A percentile compares a stretch with the other conserved stretches of the same genome.
phyloP scores from a whole-genome alignment of 371 early-diverging fungal genomes.

The Rhizomucor miehei region DNA sequence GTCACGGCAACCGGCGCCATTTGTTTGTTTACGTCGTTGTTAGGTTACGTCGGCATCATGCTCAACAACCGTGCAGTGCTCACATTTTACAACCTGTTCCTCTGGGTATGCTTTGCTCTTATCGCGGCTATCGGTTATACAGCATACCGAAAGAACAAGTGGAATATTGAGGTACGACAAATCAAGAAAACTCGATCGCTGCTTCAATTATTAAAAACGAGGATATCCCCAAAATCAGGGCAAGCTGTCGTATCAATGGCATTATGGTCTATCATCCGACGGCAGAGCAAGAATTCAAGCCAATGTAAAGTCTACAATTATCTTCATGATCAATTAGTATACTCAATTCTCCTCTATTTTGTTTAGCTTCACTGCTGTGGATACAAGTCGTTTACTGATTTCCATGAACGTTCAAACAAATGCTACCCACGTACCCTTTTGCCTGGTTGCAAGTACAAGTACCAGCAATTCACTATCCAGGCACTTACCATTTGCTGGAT shows the following conservation, averaged over 20 bases:
- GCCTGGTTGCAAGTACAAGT: slow-evolving; percentile 50
- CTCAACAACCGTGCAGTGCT: slow-evolving; percentile 49
- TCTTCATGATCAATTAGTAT: background rate
- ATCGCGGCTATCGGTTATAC: slow-evolving; percentile 58
- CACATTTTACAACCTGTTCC: slow-evolving; percentile 45
- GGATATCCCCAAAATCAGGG: slow-evolving; percentile 15
- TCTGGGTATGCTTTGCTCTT: slow-evolving; percentile 58
- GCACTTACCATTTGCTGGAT: slow-evolving; percentile 42
- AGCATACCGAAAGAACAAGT: slow-evolving; percentile 46
- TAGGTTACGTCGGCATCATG: slow-evolving; percentile 58
- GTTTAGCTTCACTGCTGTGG: slow-evolving; percentile 60
- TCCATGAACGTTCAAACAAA: slow-evolving; percentile 54
- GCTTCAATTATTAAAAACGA: background rate
- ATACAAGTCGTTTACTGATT: slow-evolving; percentile 50
- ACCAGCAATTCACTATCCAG: slow-evolving; percentile 45
- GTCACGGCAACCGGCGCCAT: slow-evolving; percentile 45
- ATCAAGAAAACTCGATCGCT: no score
- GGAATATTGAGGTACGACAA: slow-evolving; percentile 30
- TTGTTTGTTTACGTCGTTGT: slow-evolving; percentile 44
- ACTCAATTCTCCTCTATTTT: background rate
- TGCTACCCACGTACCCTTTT: slow-evolving; percentile 61
- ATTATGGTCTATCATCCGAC: slow-evolving; percentile 32
- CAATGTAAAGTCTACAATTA: slow-evolving; percentile 26
- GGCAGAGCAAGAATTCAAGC: slow-evolving; percentile 44
- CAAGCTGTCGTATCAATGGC: slow-evolving; percentile 51